Evolutionary conservation across 129 eudicot species (phyloP), one percentile per base, ranked within the genome.

Genomic region (Saposhnikovia divaricata): DNA sequence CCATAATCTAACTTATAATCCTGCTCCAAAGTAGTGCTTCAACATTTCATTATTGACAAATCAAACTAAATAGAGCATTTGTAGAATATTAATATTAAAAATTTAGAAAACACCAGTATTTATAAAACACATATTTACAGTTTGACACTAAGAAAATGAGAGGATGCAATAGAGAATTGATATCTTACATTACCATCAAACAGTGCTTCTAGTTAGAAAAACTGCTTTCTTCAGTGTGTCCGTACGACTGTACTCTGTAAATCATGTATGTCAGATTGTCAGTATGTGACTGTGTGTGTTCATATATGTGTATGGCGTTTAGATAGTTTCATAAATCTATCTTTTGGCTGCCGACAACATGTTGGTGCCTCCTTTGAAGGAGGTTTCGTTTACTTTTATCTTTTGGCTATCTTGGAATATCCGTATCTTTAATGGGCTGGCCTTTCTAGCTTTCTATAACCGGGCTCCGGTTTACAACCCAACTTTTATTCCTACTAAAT

Each of bases 131-230:
- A 34, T 34, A 34, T 34, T 34, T 34, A 34, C 37, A 34, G 37
- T 34, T 34, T 34, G 1, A 34, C 1, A 23, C 2, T n/a, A 0
- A 73, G 19, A 73, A 8, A 73, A 15, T 15, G 9, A 73, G 51
- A 10, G 38, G 39, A 2, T 19, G 28, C 4, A 11, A 72, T 21
- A 72, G 45, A 45, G 31, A 27, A 45, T 14, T 6, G 78, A 74
- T 46, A 74, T 74, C 78, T 74, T 74, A 75, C 78, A 75, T 75
- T 75, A 75, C 78, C 78, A 75, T 75, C n/a, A 46, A 42, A 46
- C 61, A 27, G 40, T 46, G 61, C 78, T 74, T 27, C 6, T 4
- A 40, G 43, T 40, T 34, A 34, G 2, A 34, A 34, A 34, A 34
- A 34, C 37, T 34, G 37, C 37, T 34, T 8, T 42, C 23, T 37